Conservation (phyloP, 192 early-diverging fungal species). For the Chytriomyces confervae region DNA sequence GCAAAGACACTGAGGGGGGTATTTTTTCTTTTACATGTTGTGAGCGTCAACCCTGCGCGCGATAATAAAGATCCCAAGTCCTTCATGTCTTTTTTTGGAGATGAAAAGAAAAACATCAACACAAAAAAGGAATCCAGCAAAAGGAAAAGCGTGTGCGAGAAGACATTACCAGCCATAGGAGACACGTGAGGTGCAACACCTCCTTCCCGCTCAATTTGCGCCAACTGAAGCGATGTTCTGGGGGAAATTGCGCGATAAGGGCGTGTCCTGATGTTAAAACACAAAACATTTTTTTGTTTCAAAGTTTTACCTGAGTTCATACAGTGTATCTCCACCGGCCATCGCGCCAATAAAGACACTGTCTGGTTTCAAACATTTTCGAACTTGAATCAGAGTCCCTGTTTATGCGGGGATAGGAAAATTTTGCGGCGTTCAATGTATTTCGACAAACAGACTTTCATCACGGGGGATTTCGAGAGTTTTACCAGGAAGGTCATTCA, state of each 20-base stretch:
- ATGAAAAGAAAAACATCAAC: neutral
- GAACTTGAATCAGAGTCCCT: constrained; percentile 82
- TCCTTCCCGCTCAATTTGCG: constrained; percentile 88
- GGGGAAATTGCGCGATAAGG: constrained; percentile 1
- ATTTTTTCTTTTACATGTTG: constrained; percentile 60
- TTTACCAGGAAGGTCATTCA: constrained; percentile 88
- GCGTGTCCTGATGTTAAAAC: no score
- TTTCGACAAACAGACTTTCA: neutral
- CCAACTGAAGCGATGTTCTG: constrained; percentile 87
- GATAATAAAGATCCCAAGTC: constrained; percentile 82
- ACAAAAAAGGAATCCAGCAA: neutral
- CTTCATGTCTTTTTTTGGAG: constrained; percentile 58
- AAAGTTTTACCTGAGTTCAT: constrained; percentile 75
- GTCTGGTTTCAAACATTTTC: constrained; percentile 84
- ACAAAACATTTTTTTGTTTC: neutral
- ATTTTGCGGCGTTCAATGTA: neutral
- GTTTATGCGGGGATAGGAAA: neutral
- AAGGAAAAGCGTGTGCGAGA: neutral
- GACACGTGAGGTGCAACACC: constrained; percentile 89
- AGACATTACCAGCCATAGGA: constrained; percentile 76
- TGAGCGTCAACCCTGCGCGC: constrained; percentile 85
- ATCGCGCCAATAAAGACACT: constrained; percentile 92
- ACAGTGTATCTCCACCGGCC: constrained; percentile 95
- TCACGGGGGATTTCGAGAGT: constrained; percentile 11
- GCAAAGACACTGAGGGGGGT: no score